Base-by-base conservation (phyloP, 2,329 filamentous ascomycete genomes). In the Aspergillus costaricaensis region DNA sequence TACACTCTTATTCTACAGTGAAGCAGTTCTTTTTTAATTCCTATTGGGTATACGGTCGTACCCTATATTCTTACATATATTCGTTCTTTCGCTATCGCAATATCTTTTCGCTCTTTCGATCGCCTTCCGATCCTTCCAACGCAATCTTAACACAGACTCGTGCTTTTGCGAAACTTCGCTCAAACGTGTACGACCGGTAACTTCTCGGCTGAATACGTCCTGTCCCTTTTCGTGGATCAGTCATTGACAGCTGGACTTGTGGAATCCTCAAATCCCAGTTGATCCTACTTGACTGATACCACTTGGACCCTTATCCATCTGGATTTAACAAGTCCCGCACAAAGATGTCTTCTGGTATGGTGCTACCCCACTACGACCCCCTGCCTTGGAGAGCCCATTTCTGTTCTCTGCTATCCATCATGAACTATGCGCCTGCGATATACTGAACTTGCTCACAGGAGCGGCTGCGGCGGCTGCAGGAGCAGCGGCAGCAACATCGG, bases 141-240 rank as follows among this genome's bases (percentile, higher is more conserved):
- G 17, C 41, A 38, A 38, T 12, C 21, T 60, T 53, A 27, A 55
- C 55, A 57, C 21, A 55, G 56, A 23, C 48, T n/a, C 21, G 3
- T 17, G 36, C 47, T 48, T 25, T 25, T 17, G n/a, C 57, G 41
- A 47, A 60, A 58, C 15, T 55, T 41, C 51, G 27, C 58, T 58
- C 32, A 30, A 58, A 53, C 54, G 23, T 44, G 39, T 62, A 48
- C 39, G 9, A 30, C 57, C 32, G 25, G 32, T 30, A 41, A 50
- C 43, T 55, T 25, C 59, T 19, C 55, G 53, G 50, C 47, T 39
- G 49, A 57, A 57, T 57, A 58, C 55, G 23, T 38, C 41, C 38
- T 41, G n/a, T 47, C 21, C 39, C 6, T 21, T 15, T 17, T 25
- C 17, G 44, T 51, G 53, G 41, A 55, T 43, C 25, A 21, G 23